Evolutionary conservation across 176 grass and related monocot species (phyloP).

Genomic region (Rhynchospora tenuis): DNA sequence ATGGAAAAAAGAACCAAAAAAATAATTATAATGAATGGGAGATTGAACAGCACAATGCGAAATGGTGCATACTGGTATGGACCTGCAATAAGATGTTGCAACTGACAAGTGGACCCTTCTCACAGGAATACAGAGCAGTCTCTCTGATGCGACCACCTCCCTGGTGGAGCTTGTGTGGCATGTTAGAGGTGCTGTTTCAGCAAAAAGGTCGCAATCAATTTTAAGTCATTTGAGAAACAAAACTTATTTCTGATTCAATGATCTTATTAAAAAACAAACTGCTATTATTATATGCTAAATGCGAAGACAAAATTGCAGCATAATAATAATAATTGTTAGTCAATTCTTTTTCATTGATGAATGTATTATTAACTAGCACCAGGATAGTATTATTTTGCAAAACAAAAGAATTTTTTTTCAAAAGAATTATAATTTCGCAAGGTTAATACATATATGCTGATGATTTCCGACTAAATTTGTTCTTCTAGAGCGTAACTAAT

Average conservation of each 20-base stretch:
- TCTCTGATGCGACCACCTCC: background rate
- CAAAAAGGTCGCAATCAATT: background rate
- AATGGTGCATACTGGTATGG: background rate
- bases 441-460: background rate
- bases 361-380: background rate
- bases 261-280: background rate
- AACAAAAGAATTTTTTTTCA: background rate
- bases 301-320: background rate
- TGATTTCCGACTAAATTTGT: background rate
- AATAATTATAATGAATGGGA: background rate
- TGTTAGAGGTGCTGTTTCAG: conserved; percentile 2
- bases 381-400: background rate
- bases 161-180: conserved; percentile 21
- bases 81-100: background rate
- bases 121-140: background rate
- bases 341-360: background rate
- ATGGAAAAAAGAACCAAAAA: background rate
- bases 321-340: background rate
- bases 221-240: background rate
- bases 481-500: background rate
- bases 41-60: background rate
- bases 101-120: conserved; percentile 10
- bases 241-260: background rate
- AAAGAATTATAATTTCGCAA: background rate
- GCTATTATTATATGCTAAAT: background rate